Conservation (phyloP, 495 filamentous ascomycete species). For the Parathielavia hyrcaniae region DNA sequence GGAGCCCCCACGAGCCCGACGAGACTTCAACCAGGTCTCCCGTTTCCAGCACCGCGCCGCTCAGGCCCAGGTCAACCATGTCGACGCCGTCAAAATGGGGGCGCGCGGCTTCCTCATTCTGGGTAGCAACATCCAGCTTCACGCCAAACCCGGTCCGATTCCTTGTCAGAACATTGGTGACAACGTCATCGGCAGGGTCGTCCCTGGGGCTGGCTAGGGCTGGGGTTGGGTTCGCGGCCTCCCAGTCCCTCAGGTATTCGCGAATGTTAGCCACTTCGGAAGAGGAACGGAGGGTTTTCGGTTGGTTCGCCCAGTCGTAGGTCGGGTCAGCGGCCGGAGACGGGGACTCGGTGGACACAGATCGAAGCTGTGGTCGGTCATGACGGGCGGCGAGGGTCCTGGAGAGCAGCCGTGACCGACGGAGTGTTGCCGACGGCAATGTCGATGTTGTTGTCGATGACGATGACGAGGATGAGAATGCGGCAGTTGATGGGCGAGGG, state of each 20-base stretch:
- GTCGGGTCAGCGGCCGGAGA: neutral
- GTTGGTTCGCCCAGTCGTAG: neutral
- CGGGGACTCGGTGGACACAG: neutral
- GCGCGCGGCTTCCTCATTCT: constrained; percentile 29
- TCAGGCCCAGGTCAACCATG: constrained; percentile 34
- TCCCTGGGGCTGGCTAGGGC: neutral
- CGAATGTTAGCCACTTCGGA: constrained; percentile 35
- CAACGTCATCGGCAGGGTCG: neutral
- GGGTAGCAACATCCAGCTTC: constrained; percentile 25
- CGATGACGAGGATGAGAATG: neutral
- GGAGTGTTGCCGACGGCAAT: neutral
- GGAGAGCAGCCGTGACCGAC: neutral
- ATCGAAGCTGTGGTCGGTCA: constrained; percentile 4
- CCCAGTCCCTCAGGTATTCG: constrained; percentile 51
- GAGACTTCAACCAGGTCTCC: constrained; percentile 69
- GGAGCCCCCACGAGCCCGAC: constrained; percentile 33
- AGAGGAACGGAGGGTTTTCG: neutral
- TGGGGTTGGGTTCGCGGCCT: constrained; percentile 38
- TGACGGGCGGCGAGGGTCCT: constrained; percentile 3
- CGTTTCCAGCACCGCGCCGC: constrained; percentile 45
- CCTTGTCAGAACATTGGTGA: constrained; percentile 3
- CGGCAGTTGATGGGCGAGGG: neutral
- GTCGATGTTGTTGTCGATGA: neutral
- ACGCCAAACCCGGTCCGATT: constrained; percentile 6
- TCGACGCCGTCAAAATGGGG: constrained; percentile 37